Base-by-base conservation (phyloP, 768 basidiomycete genomes). In the Xerocomus brunneocitrinus region DNA sequence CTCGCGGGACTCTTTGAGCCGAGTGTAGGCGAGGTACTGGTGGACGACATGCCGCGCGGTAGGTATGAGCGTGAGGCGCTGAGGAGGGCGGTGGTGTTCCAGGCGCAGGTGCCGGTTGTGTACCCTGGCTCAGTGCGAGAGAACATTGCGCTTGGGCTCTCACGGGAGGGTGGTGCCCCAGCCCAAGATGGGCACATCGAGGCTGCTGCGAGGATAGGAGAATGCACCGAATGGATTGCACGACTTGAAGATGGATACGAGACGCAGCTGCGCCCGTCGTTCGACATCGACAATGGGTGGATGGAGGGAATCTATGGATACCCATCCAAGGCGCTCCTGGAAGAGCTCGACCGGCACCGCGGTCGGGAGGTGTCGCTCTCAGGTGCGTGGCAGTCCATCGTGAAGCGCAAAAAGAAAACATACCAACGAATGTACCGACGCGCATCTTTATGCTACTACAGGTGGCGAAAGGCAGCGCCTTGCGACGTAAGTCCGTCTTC, bases 391-490 rank as follows among this genome's bases (percentile, higher is more conserved):
- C 9, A 0, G 19, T 42, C 25, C 5, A 5, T 13, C 25, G 12
- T 16, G 8, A 39, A 39, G n/a, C 38, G 4, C 6, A 16, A 16
- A 16, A 36, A 16, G 13, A 32, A 32, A 39, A 8, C 7, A 19
- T 22, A 19, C 38, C 1, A 39, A 39, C 7, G 14, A 16, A 36
- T 14, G 35, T 22, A 10, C 39, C 8, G 5, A 43, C 27, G 14
- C 16, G 27, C 5, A 10, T 28, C n/a, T 22, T 40, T 16, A 5
- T 16, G 12, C 13, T 42, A 10, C 5, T 22, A 42, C 32, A 47
- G 76, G 71, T 19, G 79, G 78, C 2, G 79, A 82, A 60, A 73
- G 62, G 42, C 81, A 81, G 61, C 71, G 77, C 1, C 56, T 82
- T 8, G 69, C 76, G 7, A 79, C 76, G 80, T 80, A 58, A 49